These are phyloP conservation scores for Agrostemma githago DNA, from an alignment of 148 eudicot species.

Conservation along the genomic window DNA sequence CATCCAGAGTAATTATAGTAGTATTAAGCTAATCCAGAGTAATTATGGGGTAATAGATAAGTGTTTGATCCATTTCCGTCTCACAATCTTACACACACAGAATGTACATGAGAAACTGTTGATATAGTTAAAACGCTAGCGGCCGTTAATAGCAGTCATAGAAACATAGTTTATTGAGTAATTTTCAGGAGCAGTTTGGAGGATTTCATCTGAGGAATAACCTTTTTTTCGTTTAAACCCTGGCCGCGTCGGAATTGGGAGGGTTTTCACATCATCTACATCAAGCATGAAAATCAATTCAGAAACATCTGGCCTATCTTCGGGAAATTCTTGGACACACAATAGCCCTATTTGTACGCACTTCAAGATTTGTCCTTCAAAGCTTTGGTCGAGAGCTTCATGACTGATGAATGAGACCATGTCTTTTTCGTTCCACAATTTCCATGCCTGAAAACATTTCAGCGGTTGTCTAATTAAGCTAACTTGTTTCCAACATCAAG, in stretches of 20 bases:
- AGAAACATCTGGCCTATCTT: conserved; percentile 24
- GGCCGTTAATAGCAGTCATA: conserved; percentile 1
- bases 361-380: conserved; percentile 8
- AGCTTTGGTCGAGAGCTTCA: background rate
- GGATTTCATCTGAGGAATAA: background rate
- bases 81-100: background rate
- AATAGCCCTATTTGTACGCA: conserved; percentile 24
- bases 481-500: background rate
- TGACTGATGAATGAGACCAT: conserved; percentile 5
- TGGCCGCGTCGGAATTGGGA: conserved; percentile 22
- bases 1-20: too few relatives aligned
- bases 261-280: conserved; percentile 6
- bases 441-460: conserved; percentile 26
- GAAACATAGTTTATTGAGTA: conserved; percentile 14
- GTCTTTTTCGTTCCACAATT: conserved; percentile 25
- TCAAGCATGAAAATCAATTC: conserved; percentile 22
- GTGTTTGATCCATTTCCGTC: too few relatives aligned
- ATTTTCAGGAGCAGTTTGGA: background rate
- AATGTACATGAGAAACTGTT: background rate
- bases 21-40: too few relatives aligned
- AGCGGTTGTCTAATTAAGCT: background rate
- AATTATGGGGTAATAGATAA: too few relatives aligned
- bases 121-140: background rate
- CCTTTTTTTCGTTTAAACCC: conserved; percentile 18
- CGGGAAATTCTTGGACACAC: conserved; percentile 23